These are phyloP conservation scores for Populus trichocarpa DNA, from an alignment of 441 rosid genomes.

Conservation along the genomic window DNA sequence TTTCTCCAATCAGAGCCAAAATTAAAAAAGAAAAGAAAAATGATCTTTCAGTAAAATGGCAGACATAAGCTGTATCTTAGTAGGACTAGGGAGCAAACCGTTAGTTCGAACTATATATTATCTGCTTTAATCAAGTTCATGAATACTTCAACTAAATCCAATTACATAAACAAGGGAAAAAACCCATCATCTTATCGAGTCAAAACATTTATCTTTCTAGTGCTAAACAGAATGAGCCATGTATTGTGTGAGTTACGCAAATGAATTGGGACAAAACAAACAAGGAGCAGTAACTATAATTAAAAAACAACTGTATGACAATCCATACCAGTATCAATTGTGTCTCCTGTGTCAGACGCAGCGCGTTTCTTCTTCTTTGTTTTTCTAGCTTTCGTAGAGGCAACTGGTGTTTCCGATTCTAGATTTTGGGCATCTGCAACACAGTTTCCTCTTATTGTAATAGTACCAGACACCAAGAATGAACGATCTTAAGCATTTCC, in stretches of 20 bases:
- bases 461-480: background rate
- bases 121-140: background rate
- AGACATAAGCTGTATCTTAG: background rate
- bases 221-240: no score
- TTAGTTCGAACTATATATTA: background rate
- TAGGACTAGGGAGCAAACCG: background rate
- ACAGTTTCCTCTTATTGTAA: background rate
- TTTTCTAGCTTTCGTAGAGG: conserved; percentile 39
- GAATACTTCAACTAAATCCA: background rate
- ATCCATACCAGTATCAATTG: conserved; percentile 40
- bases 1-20: background rate
- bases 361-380: conserved; percentile 50
- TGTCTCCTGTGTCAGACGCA: conserved; percentile 38
- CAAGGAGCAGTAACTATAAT: background rate
- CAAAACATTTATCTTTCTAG: background rate
- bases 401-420: conserved; percentile 34
- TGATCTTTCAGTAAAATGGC: background rate
- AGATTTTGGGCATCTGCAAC: conserved; percentile 18
- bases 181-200: background rate
- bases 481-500: background rate
- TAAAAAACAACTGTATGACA: conserved; percentile 1
- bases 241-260: no score
- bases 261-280: background rate
- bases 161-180: background rate
- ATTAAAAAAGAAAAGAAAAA: background rate